Evolutionary conservation across 2,329 filamentous ascomycete genomes (phyloP).

Genomic region (Sporothrix schenckii): DNA sequence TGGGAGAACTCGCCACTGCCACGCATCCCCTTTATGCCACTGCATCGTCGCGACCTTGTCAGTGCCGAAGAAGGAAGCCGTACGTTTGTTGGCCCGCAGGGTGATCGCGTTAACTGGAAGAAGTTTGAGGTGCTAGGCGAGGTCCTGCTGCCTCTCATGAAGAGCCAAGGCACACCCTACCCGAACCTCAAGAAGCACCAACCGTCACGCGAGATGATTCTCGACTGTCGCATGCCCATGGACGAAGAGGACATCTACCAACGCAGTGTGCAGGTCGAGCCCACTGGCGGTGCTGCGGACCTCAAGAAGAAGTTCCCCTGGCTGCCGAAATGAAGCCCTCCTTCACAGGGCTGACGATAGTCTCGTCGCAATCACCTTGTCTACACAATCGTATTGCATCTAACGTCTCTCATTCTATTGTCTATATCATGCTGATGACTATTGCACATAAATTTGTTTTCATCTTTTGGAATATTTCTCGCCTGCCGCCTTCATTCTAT

Average conservation of each 20-base stretch:
- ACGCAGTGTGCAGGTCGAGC: slow-evolving; percentile 63
- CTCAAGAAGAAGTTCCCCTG: slow-evolving; percentile 68
- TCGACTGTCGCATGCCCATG: slow-evolving; percentile 78
- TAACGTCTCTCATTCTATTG: not conserved
- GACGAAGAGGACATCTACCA: slow-evolving; percentile 82
- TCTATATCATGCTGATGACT: slow-evolving; percentile 16
- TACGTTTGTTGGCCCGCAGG: slow-evolving; percentile 77
- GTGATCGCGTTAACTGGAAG: slow-evolving; percentile 88
- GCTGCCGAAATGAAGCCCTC: slow-evolving; percentile 55
- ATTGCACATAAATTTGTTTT: slow-evolving; percentile 9
- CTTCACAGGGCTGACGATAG: not conserved
- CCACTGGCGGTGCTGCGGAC: slow-evolving; percentile 51
- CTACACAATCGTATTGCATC: not conserved
- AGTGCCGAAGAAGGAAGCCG: slow-evolving; percentile 90
- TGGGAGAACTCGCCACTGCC: slow-evolving; percentile 94
- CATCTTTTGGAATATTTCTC: not conserved
- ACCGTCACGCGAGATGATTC: slow-evolving; percentile 70
- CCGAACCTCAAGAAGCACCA: slow-evolving; percentile 71
- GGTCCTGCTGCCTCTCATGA: slow-evolving; percentile 85
- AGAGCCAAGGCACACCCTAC: slow-evolving; percentile 85
- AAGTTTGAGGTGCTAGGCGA: slow-evolving; percentile 98
- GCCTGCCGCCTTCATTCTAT: not conserved
- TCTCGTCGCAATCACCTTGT: not conserved
- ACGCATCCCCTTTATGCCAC: slow-evolving; percentile 88
- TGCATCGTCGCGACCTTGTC: slow-evolving; percentile 86